Evolutionary conservation across 495 filamentous ascomycete genomes (phyloP).

Genomic region (Clohesyomyces aquaticus): DNA sequence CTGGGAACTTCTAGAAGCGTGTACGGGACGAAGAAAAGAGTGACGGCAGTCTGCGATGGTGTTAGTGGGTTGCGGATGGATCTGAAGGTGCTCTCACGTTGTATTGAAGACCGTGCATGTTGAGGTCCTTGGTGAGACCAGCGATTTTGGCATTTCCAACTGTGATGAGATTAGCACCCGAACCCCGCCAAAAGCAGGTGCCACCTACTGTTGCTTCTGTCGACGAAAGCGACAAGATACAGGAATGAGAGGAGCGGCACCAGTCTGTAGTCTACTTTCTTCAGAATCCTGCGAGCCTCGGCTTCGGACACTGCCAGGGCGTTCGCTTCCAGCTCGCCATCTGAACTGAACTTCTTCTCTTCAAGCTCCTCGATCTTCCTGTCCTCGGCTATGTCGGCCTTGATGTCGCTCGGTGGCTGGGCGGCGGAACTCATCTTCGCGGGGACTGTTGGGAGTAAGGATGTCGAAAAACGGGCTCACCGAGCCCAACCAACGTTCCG

Average conservation of each 20-base stretch:
- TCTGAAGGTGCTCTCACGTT: too few relatives aligned
- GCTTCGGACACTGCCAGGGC: constrained; percentile 10
- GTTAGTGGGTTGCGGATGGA: too few relatives aligned
- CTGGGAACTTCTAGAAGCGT: constrained; percentile 40
- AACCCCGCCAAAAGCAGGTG: neutral
- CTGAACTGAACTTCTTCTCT: constrained; percentile 28
- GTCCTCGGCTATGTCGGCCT: constrained; percentile 11
- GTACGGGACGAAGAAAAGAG: constrained; percentile 51
- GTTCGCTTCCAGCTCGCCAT: constrained; percentile 17
- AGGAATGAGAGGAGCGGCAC: constrained; percentile 31
- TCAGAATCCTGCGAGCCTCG: constrained; percentile 26
- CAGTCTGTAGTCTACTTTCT: constrained; percentile 35
- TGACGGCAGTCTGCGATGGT: constrained; percentile 39
- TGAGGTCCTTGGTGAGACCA: constrained; percentile 30
- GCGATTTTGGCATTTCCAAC: constrained; percentile 40
- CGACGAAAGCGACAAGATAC: constrained; percentile 38
- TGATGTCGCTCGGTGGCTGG: neutral
- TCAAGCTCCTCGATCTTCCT: constrained; percentile 28
- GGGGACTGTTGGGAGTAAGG: neutral
- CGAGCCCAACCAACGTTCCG: neutral
- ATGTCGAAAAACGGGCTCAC: neutral
- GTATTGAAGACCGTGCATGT: constrained; percentile 29
- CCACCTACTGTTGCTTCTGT: constrained; percentile 44
- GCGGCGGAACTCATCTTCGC: neutral
- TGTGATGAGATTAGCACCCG: constrained; percentile 15